Conservation (phyloP, 2,329 filamentous ascomycete genomes). For the Ascochyta koolunga region DNA sequence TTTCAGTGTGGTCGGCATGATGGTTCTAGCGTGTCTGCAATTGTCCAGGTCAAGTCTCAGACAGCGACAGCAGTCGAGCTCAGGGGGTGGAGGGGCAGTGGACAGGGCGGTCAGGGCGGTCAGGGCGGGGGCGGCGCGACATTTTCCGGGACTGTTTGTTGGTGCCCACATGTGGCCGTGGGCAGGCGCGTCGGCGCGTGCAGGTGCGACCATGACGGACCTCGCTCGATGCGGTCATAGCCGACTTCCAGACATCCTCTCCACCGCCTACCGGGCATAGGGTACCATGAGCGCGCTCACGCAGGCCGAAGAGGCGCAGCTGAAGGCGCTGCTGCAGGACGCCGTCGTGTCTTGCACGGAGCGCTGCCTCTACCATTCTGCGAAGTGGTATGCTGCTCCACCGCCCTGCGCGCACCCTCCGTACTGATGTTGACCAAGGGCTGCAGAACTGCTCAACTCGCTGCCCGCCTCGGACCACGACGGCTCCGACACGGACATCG, state of each 20-base stretch:
- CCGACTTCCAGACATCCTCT: slow-evolving; percentile 6
- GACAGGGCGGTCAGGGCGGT: slow-evolving; percentile 24
- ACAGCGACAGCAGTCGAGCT: slow-evolving; percentile 3
- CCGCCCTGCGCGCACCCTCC: neutral
- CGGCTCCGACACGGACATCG: slow-evolving; percentile 64
- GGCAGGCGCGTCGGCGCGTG: slow-evolving; percentile 31
- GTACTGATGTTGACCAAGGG: slow-evolving; percentile 64
- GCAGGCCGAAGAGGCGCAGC: slow-evolving; percentile 58
- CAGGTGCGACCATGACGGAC: slow-evolving; percentile 3
- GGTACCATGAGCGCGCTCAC: slow-evolving; percentile 45
- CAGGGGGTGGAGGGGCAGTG: slow-evolving; percentile 19
- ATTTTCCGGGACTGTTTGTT: slow-evolving; percentile 26
- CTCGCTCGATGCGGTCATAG: slow-evolving; percentile 18
- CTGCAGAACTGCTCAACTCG: slow-evolving; percentile 88
- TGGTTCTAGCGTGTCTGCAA: slow-evolving; percentile 4
- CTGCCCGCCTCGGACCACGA: slow-evolving; percentile 64
- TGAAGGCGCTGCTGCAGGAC: slow-evolving; percentile 78
- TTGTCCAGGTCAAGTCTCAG: neutral
- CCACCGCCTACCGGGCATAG: neutral
- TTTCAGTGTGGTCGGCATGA: slow-evolving; percentile 75
- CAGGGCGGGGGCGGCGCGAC: slow-evolving; percentile 23
- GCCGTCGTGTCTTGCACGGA: slow-evolving; percentile 92
- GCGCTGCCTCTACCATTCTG: slow-evolving; percentile 90
- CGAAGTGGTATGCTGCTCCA: slow-evolving; percentile 76
- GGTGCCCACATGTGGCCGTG: slow-evolving; percentile 21